Evolutionary conservation across 306 rosid species (phyloP).

Genomic region (Prunus mira): DNA sequence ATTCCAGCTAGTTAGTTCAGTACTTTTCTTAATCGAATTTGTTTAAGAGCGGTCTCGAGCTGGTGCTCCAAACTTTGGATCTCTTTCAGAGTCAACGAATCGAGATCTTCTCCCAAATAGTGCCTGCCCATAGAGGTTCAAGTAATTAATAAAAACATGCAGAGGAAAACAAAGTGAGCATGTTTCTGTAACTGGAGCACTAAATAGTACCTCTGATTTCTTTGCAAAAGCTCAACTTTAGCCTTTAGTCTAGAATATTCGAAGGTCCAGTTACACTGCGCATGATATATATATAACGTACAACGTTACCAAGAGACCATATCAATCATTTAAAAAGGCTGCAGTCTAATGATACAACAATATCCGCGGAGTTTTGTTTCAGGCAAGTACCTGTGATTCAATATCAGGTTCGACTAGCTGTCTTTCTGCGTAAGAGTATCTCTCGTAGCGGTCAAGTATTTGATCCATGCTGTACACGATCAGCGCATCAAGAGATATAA

Average conservation of each 20-base stretch:
- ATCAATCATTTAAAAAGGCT: too few species aligned
- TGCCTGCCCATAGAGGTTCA: constrained; percentile 33
- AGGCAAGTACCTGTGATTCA: constrained; percentile 45
- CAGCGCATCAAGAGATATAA: neutral
- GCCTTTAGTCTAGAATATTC: constrained; percentile 64
- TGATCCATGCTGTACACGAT: constrained; percentile 66
- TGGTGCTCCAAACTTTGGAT: constrained; percentile 79
- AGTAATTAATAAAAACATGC: too few species aligned
- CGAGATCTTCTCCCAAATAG: constrained; percentile 79
- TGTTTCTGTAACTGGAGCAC: too few species aligned
- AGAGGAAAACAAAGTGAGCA: too few species aligned
- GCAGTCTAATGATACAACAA: too few species aligned
- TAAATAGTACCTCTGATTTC: constrained; percentile 54
- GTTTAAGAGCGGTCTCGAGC: constrained; percentile 65
- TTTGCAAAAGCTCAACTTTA: constrained; percentile 62
- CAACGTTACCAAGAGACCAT: neutral
- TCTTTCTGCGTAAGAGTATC: constrained; percentile 62
- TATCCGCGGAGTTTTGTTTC: too few species aligned
- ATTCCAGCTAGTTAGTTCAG: neutral
- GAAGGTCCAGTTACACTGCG: constrained; percentile 70
- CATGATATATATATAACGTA: neutral
- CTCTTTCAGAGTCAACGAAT: constrained; percentile 60
- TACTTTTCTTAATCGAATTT: constrained; percentile 69
- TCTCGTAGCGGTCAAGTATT: constrained; percentile 83
- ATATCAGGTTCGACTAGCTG: constrained; percentile 40